Conservation (phyloP, 2,329 filamentous ascomycete species). For the Monilinia vaccinii-corymbosi region DNA sequence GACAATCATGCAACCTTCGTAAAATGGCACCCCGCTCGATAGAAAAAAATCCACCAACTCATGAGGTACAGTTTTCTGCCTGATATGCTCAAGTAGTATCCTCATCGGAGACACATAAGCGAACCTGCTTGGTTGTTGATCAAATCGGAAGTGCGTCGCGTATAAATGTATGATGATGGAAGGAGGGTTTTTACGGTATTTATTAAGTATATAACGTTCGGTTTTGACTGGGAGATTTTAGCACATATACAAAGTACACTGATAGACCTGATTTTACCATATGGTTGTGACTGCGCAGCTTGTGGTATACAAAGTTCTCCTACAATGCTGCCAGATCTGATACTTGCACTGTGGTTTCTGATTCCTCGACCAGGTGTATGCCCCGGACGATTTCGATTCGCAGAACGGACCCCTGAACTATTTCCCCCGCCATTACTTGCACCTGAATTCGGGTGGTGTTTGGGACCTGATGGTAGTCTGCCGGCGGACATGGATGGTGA, state of each 20-base stretch:
- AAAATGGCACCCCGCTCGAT: slow-evolving; percentile 60
- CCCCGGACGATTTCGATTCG: slow-evolving; percentile 45
- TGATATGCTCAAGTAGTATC: slow-evolving; percentile 66
- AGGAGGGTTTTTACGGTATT: slow-evolving; percentile 62
- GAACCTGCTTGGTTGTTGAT: slow-evolving; percentile 77
- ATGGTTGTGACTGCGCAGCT: slow-evolving; percentile 40
- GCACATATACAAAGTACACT: slow-evolving; percentile 15
- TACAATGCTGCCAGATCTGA: slow-evolving; percentile 40
- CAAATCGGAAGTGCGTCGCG: slow-evolving; percentile 79
- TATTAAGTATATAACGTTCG: slow-evolving; percentile 71
- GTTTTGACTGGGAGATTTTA: slow-evolving; percentile 50
- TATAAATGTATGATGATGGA: slow-evolving; percentile 84
- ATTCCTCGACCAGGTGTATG: slow-evolving; percentile 39
- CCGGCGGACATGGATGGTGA: slow-evolving; percentile 46
- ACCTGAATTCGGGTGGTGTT: slow-evolving; percentile 41
- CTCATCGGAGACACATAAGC: slow-evolving; percentile 89
- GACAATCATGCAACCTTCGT: slow-evolving; percentile 91
- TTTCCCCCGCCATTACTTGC: slow-evolving; percentile 36
- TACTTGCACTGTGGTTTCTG: slow-evolving; percentile 39
- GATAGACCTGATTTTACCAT: slow-evolving; percentile 35
- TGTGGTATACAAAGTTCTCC: slow-evolving; percentile 34
- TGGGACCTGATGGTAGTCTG: slow-evolving; percentile 41
- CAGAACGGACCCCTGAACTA: slow-evolving; percentile 36
- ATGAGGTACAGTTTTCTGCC: slow-evolving; percentile 71
- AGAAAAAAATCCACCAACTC: slow-evolving; percentile 75